Evolutionary conservation across 225 moss, liverwort and hornwort genomes (phyloP), one percentile per base, ranked within the genome.

Genomic region (Physcomitrium patens): DNA sequence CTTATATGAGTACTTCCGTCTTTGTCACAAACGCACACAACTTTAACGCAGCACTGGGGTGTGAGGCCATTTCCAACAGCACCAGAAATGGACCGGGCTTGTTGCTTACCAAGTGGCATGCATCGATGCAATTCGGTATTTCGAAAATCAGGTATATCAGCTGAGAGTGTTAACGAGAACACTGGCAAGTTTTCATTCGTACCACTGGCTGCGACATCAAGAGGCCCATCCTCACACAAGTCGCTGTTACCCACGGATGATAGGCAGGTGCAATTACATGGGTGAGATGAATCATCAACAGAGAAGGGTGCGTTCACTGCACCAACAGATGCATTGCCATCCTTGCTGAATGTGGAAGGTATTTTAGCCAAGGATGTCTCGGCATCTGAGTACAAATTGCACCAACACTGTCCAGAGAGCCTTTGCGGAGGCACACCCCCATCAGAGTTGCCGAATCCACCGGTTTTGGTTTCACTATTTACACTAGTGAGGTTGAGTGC

Each of bases 11-110:
- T 26, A 42, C 67, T 72, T 44, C 0, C 31, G 54, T 70, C 16
- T 51, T 9, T 14, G 56, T 69, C 70, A 79, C 83, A 84, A 56
- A 81, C 24, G 76, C 86, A 81, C 17, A 56, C 50, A 51, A 79
- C 79, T 72, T 75, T 81, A 6, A 84, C 52, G 2, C 81, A 84
- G 51, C 67, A 79, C 22, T 84, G 76, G 43, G 83, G 76, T 49
- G 58, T 27, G 7, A 65, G 50, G 48, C 81, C 78, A 56, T 67
- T 70, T 13, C 73, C 19, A 73, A 76, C 62, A 15, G 10, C n/a
- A 37, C 66, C 73, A 5, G 63, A 81, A 56, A 26, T 0, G 0
- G 0, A 0, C 18, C 72, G 73, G 46, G 56, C 28, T 0, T 56
- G 7, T 54, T 78, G 70, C n/a, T 78, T 64, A 54, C 45, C 1